These are phyloP conservation scores for Dianthus caryophyllus DNA, from an alignment of 148 eudicot genomes.

Conservation along the genomic window DNA sequence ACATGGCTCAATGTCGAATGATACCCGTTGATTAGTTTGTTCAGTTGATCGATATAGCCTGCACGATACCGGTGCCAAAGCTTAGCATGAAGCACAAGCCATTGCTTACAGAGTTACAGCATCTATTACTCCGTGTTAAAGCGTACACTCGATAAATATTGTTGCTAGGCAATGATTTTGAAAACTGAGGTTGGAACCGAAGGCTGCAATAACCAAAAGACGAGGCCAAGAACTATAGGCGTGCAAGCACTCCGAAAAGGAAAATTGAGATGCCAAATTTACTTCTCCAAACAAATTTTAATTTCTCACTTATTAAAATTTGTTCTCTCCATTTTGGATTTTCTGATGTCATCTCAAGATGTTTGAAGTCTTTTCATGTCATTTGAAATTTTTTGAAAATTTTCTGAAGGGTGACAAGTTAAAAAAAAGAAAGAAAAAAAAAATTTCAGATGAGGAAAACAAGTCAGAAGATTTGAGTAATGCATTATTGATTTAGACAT, in stretches of 20 bases:
- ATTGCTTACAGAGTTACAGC: background rate
- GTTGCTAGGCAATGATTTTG: background rate
- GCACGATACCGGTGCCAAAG: constrained; percentile 12
- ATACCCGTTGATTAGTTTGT: constrained; percentile 85
- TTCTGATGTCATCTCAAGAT: too few relatives aligned
- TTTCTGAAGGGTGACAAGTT: too few relatives aligned
- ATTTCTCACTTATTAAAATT: too few relatives aligned
- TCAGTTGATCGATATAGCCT: constrained; percentile 91
- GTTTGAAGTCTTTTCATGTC: too few relatives aligned
- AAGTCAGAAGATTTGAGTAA: too few relatives aligned
- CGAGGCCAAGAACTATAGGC: background rate
- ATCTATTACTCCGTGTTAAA: too few relatives aligned
- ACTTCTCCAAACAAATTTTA: background rate
- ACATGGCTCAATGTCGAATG: constrained; percentile 80
- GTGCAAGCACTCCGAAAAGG: background rate
- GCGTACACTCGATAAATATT: too few relatives aligned
- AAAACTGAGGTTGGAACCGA: background rate
- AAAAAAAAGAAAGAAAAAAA: too few relatives aligned
- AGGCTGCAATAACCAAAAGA: background rate
- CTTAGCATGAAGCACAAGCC: background rate
- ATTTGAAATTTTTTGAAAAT: too few relatives aligned
- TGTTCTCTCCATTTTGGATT: too few relatives aligned
- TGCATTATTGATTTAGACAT: too few relatives aligned
- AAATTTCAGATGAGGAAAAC: too few relatives aligned
- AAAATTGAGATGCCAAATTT: background rate